Base-by-base conservation (phyloP, 1,284 basidiomycete species). In the Neonothopanus nambi region DNA sequence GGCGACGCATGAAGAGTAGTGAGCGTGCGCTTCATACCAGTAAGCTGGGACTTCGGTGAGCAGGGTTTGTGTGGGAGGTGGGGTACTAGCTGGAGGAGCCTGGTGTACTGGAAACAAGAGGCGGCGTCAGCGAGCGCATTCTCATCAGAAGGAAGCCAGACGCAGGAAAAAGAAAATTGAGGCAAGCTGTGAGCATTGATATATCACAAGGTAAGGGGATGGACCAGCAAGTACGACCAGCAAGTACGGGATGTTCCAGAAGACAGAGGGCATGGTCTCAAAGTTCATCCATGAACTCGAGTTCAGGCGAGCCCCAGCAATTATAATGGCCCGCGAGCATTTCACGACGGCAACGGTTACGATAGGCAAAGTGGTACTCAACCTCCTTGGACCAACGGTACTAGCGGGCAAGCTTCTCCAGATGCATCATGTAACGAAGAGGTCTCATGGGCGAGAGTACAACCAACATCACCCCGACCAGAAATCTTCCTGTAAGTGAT, bases 41-140 rank as follows among this genome's bases (percentile, higher is more conserved):
- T 54, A 44, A 51, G 58, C 43, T 44, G 67, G 63, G 59, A 63
- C 54, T 59, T 57, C 48, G 54, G 54, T 37, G 56, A 64, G 60
- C 59, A 63, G 52, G 61, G 60, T 56, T 57, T 55, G 33, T 24
- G 54, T 30, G 37, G 35, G 35, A 70, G 63, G 38, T 61, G 36
- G 5, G 61, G 65, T 11, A 59, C 56, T n/a, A 68, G 58, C 36
- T 60, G 37, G 59, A 71, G 68, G 20, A 70, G 49, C 33, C 57
- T 58, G 17, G n/a, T 54, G 62, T 60, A 68, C 57, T 61, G 59
- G 40, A 67, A 68, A 61, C 62, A 59, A 57, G 67, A 68, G 51
- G 67, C 63, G 26, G 65, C 62, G 30, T 68, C 65, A 52, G 51
- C 51, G 40, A 52, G 51, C 11, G 51, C 17, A 39, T 52, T 52